Percentiles rank a stretch among this genome's conserved stretches.
These are phyloP conservation scores for Gamsiella multidivaricata DNA, from an alignment of 192 early-diverging fungal species.

Conservation along the genomic window DNA sequence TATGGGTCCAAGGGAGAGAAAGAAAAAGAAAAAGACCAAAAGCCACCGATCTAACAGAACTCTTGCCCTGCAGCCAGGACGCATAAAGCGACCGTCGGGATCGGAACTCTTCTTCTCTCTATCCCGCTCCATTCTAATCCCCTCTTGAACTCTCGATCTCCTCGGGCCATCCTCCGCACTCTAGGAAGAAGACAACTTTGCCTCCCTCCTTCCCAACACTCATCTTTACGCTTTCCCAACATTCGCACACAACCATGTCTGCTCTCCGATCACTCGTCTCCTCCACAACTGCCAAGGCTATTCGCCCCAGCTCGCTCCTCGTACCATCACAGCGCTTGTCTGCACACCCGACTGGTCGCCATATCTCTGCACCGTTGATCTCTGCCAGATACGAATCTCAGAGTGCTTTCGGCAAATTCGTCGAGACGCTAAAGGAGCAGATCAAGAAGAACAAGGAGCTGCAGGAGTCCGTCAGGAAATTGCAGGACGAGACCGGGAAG, in stretches of 20 bases:
- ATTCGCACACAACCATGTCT: conserved; percentile 27
- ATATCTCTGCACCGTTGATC: conserved; percentile 36
- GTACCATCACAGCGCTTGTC: conserved; percentile 43
- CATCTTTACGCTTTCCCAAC: neutral
- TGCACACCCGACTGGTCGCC: conserved; percentile 27
- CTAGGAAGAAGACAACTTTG: neutral
- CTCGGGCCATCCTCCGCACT: neutral
- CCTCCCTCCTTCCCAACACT: conserved; percentile 2
- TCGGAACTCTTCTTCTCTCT: conserved; percentile 8
- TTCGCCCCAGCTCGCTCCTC: conserved; percentile 30
- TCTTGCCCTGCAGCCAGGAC: no score
- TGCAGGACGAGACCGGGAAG: conserved; percentile 85
- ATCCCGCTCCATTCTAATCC: neutral
- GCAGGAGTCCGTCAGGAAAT: conserved; percentile 89
- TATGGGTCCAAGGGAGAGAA: conserved; percentile 5
- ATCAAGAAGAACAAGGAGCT: conserved; percentile 95
- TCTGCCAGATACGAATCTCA: conserved; percentile 47
- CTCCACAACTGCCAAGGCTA: conserved; percentile 29
- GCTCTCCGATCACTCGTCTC: conserved; percentile 49
- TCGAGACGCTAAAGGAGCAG: conserved; percentile 92
- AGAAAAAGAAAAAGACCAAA: neutral
- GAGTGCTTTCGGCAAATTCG: conserved; percentile 67
- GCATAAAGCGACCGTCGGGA: neutral
- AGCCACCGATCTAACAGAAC: conserved; percentile 17
- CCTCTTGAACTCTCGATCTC: neutral